Percentiles rank a stretch among this genome's conserved stretches.
Conservation (phyloP, 2,329 filamentous ascomycete genomes). For the Penicillium italicum region DNA sequence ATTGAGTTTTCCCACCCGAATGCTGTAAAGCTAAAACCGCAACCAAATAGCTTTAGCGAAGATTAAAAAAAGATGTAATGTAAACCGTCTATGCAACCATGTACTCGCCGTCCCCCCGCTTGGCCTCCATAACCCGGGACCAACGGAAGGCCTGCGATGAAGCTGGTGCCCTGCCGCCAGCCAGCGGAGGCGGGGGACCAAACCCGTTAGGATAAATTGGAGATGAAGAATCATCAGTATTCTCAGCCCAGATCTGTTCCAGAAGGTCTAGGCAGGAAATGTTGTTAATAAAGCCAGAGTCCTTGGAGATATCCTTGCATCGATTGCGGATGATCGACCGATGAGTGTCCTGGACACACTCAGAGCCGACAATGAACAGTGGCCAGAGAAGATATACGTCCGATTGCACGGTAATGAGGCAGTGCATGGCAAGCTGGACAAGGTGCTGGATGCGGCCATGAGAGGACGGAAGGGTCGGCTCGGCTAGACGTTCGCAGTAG, state of each 20-base stretch:
- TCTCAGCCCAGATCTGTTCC: conserved; percentile 72
- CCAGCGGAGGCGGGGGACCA: conserved; percentile 14
- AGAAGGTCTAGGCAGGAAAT: conserved; percentile 78
- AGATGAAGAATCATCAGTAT: conserved; percentile 24
- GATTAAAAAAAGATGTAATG: neutral
- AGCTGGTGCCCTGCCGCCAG: conserved; percentile 10
- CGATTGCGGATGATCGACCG: conserved; percentile 74
- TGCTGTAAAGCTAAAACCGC: conserved; percentile 5
- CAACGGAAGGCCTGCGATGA: conserved; percentile 35
- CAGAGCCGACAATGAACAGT: conserved; percentile 82
- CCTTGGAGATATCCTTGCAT: conserved; percentile 79
- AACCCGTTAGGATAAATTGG: conserved; percentile 21
- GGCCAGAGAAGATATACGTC: conserved; percentile 94
- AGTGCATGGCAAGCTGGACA: conserved; percentile 76
- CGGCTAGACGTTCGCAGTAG: conserved; percentile 83
- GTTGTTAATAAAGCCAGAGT: conserved; percentile 92
- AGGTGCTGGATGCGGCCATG: conserved; percentile 78
- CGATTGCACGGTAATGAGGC: conserved; percentile 73
- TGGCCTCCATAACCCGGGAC: conserved; percentile 37
- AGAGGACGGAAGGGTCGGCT: conserved; percentile 67
- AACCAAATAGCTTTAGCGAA: neutral
- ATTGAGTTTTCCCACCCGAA: neutral
- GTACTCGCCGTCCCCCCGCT: conserved; percentile 38
- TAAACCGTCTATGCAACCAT: conserved; percentile 32
- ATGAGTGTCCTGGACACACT: conserved; percentile 78